Evolutionary conservation across 2,329 filamentous ascomycete species (phyloP).

Genomic region (Sporothrix euskadiensis): DNA sequence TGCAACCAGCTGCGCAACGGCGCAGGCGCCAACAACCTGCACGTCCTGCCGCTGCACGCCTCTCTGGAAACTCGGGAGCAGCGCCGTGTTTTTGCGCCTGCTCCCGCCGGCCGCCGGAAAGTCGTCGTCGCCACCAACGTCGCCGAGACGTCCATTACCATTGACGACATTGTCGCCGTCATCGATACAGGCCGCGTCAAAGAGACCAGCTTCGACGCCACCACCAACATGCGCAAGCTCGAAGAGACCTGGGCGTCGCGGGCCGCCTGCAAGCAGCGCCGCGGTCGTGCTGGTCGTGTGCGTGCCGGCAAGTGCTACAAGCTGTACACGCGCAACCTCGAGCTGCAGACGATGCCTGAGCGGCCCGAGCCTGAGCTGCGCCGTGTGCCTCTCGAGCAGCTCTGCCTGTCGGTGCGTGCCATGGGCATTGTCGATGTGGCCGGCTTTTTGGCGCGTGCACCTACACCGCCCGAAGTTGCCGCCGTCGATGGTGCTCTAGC

Average conservation of each 20-base stretch:
- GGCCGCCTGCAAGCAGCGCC: constrained; percentile 90
- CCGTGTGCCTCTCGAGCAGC: constrained; percentile 87
- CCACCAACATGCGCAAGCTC: constrained; percentile 90
- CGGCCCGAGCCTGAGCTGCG: constrained; percentile 92
- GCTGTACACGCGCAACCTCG: constrained; percentile 83
- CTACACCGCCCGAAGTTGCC: constrained; percentile 81
- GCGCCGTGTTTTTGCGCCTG: constrained; percentile 74
- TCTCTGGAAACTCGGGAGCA: constrained; percentile 88
- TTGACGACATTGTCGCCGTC: constrained; percentile 93
- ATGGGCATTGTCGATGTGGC: constrained; percentile 88
- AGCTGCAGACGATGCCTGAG: constrained; percentile 75
- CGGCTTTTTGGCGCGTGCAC: constrained; percentile 77
- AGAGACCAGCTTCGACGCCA: constrained; percentile 89
- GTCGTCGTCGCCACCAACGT: constrained; percentile 95
- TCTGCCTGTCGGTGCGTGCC: constrained; percentile 90
- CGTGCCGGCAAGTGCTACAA: constrained; percentile 92
- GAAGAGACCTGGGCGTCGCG: constrained; percentile 94
- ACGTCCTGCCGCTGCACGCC: constrained; percentile 87
- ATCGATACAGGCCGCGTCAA: constrained; percentile 96
- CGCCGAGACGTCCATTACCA: constrained; percentile 97
- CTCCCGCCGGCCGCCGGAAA: constrained; percentile 81
- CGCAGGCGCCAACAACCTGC: constrained; percentile 51
- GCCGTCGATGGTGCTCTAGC: constrained; percentile 84
- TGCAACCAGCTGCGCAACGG: constrained; percentile 64
- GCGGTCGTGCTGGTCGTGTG: constrained; percentile 90